Percentiles rank a stretch among this genome's conserved stretches.
phyloP scores from a whole-genome alignment of 73 alveolate genomes.

The Uronychia setigera region DNA sequence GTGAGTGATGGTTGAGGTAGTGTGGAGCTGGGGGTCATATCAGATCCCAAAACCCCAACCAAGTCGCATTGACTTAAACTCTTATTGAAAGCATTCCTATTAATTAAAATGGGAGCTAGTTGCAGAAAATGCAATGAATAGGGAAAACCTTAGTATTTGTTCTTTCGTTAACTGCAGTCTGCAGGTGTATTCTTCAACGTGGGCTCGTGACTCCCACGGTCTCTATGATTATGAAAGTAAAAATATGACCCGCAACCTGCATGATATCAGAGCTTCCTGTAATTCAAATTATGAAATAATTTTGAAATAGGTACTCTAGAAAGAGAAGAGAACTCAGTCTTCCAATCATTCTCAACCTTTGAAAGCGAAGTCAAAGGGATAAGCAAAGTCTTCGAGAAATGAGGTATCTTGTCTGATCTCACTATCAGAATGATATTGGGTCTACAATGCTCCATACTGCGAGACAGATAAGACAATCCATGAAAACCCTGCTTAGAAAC shows the following conservation, averaged over 20 bases:
- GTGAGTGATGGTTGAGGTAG: no score
- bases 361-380: not conserved
- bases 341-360: not conserved
- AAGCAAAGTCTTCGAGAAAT: not conserved
- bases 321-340: not conserved
- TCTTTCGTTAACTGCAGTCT: no score
- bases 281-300: not conserved
- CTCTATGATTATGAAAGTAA: no score
- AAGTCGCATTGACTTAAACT: no score
- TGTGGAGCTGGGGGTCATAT: not conserved
- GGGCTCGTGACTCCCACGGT: no score
- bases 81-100: no score
- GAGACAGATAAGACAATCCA: not conserved
- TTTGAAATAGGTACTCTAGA: not conserved
- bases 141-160: no score
- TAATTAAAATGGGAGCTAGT: no score
- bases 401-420: not conserved
- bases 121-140: no score
- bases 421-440: not conserved
- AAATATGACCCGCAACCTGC: not conserved
- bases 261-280: not conserved
- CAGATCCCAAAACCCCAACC: not conserved
- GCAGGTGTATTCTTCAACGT: no score
- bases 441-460: not conserved
- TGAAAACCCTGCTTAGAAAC: not conserved